Conservation (phyloP, 2,329 filamentous ascomycete species). For the Cladophialophora psammophila region DNA sequence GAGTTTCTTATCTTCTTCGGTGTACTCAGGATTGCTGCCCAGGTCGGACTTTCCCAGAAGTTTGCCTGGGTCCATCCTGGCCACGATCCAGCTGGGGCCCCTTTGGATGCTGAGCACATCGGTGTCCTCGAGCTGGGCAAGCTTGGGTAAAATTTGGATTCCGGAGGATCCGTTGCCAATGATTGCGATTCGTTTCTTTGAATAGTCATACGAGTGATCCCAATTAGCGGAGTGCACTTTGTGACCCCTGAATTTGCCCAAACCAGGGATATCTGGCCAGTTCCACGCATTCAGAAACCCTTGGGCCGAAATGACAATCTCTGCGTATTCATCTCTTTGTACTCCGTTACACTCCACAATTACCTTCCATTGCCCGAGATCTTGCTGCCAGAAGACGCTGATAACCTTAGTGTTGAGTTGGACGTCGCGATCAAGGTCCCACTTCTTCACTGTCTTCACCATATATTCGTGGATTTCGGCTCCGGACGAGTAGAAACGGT, state of each 20-base stretch:
- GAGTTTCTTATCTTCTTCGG: conserved; percentile 43
- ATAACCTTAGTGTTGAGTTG: conserved; percentile 48
- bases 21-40: conserved; percentile 16
- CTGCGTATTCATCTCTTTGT: conserved; percentile 41
- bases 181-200: conserved; percentile 42
- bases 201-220: conserved; percentile 41
- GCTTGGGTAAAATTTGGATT: conserved; percentile 49
- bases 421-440: conserved; percentile 49
- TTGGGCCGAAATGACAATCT: conserved; percentile 48
- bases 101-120: conserved; percentile 45
- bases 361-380: conserved; percentile 47
- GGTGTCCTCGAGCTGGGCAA: conserved; percentile 32
- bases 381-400: conserved; percentile 50
- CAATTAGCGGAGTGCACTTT: conserved; percentile 43
- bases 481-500: conserved; percentile 50
- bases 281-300: conserved; percentile 41
- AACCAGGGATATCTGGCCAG: conserved; percentile 44
- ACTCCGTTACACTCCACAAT: conserved; percentile 42
- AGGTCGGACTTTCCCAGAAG: not conserved
- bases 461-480: conserved; percentile 54
- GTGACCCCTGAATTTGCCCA: conserved; percentile 41
- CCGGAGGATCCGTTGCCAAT: conserved; percentile 47
- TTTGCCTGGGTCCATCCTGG: too few relatives aligned
- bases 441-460: conserved; percentile 49
- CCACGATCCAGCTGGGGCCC: conserved; percentile 44